Base-by-base conservation (phyloP, 1,139 yeast species). In the Eremothecium cymbalariae region DNA sequence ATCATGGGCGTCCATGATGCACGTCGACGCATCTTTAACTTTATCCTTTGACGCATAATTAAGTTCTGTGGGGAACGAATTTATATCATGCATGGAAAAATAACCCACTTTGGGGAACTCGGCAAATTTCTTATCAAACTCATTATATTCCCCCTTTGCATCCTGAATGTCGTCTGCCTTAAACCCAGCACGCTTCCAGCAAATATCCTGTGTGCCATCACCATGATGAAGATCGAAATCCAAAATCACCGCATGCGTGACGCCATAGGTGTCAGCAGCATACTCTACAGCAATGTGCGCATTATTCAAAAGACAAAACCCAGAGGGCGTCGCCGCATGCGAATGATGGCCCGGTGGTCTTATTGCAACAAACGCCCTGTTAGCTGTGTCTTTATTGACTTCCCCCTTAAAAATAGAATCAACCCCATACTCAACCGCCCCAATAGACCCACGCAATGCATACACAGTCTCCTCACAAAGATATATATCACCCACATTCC, bases 301-400 rank as follows among this genome's bases (percentile, higher is more conserved):
- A 50, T 84, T 84, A 59, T 84, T 84, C 39, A 84, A 64, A 33
- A 84, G 60, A 57, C 95, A 84, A 53, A 84, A 84, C n/a, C 95
- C 95, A 24, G 88, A 77, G 0, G 95, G 94, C 13, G 75, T 68
- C 41, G 81, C 74, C 0, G 86, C 81, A 49, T 82, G 94, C n/a
- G 86, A 79, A 55, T 84, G 95, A 53, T 84, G 95, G 1, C 95
- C 95, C 0, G 94, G 94, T 2, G 94, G 94, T 37, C 94, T 65
- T 30, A 83, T 71, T 3, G 77, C 74, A 0, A 78, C 77, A 59
- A 82, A 82, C 2, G 79, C 79, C 38, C 79, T 65, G 43, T 67
- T 70, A 41, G 74, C 72, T 25, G 63, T 62, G 37, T 47, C 53
- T 32, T 47, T 57, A 25, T 35, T 37, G 6, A 53, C 45, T 2